phyloP scores from a whole-genome alignment of 441 rosid genomes.

The Rhodomyrtus psidioides region DNA sequence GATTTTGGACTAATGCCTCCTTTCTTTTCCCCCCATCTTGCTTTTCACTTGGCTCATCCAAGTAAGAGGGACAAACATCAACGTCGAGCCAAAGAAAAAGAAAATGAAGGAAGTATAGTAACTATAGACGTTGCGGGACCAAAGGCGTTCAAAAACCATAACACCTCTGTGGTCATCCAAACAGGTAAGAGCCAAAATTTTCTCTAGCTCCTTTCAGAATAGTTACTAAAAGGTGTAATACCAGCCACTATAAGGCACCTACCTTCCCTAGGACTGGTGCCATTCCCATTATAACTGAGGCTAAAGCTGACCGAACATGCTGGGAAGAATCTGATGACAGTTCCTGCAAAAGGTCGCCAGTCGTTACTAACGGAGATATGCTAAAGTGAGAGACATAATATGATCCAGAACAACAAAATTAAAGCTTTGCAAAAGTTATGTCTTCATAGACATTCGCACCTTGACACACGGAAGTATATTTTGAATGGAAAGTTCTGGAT shows the following conservation, averaged over 20 bases:
- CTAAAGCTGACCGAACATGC: slow-evolving; percentile 97
- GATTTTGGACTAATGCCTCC: neutral
- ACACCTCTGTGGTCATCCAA: neutral
- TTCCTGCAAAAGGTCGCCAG: slow-evolving; percentile 43
- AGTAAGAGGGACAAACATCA: neutral
- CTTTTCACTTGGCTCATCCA: neutral
- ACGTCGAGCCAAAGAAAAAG: neutral
- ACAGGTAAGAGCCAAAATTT: neutral
- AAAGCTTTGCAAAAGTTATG: slow-evolving; percentile 1
- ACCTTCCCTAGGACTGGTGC: slow-evolving; percentile 97
- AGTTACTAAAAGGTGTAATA: neutral
- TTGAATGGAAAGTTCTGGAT: slow-evolving; percentile 79
- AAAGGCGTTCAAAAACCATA: neutral
- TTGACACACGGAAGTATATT: slow-evolving; percentile 88
- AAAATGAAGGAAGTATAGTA: neutral
- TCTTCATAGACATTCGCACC: slow-evolving; percentile 22
- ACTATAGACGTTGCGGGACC: neutral
- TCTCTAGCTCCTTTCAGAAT: neutral
- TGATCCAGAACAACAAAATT: neutral
- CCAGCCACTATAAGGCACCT: neutral
- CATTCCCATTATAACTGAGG: slow-evolving; percentile 99
- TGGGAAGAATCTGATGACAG: slow-evolving; percentile 95
- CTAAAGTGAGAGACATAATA: neutral
- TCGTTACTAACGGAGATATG: neutral
- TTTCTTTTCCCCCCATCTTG: neutral